Conservation (phyloP, 2,329 filamentous ascomycete genomes). For the Fusarium protoensiforme region DNA sequence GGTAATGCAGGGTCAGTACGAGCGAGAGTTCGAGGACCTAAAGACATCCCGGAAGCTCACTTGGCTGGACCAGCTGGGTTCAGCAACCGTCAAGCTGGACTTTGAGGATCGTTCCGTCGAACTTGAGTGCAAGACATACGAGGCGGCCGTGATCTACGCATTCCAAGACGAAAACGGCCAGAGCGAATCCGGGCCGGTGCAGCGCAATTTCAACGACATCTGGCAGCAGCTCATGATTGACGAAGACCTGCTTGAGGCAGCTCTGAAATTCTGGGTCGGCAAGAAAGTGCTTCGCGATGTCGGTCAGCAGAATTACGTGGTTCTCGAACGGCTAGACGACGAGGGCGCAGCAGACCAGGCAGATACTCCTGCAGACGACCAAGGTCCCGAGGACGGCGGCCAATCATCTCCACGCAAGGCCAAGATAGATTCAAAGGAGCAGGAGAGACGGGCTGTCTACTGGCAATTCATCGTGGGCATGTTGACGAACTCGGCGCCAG, state of each 20-base stretch:
- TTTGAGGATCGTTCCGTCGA: conserved; percentile 81
- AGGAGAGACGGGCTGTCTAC: conserved; percentile 73
- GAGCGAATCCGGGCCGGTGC: conserved; percentile 48
- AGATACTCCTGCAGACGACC: conserved; percentile 45
- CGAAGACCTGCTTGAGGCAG: conserved; percentile 74
- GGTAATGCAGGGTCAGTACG: conserved; percentile 76
- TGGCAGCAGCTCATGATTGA: conserved; percentile 75
- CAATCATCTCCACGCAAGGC: conserved; percentile 61
- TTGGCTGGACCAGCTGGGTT: conserved; percentile 87
- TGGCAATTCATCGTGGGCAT: conserved; percentile 94
- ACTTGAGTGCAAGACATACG: conserved; percentile 82
- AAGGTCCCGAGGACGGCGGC: conserved; percentile 38
- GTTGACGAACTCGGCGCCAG: conserved; percentile 87
- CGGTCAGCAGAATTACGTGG: conserved; percentile 67
- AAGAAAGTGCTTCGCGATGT: conserved; percentile 72
- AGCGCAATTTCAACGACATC: conserved; percentile 64
- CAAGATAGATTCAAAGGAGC: conserved; percentile 72
- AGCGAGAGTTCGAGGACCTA: conserved; percentile 78
- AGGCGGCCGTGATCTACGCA: conserved; percentile 87
- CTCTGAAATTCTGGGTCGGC: conserved; percentile 77
- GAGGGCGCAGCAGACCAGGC: conserved; percentile 42
- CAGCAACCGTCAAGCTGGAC: conserved; percentile 83
- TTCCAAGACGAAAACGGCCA: conserved; percentile 69
- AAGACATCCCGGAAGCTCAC: conserved; percentile 88
- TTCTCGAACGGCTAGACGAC: conserved; percentile 72